Conservation (phyloP, 345 rosid species). For the Nephelium lappaceum region DNA sequence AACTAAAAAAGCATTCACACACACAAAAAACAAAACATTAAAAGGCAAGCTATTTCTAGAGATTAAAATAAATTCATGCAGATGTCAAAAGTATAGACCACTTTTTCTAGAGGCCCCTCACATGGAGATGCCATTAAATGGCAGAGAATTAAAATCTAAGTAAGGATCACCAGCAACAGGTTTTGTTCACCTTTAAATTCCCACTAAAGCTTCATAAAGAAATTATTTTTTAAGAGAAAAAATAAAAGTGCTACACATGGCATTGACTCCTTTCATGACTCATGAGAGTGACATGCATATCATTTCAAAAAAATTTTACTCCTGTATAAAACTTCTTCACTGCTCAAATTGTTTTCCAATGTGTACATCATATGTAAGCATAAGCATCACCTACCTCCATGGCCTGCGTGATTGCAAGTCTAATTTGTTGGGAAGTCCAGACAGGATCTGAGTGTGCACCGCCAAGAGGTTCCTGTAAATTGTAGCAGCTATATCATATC, state of each 20-base stretch:
- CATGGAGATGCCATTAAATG: background rate
- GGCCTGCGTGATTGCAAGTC: slow-evolving; percentile 10
- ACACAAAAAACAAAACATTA: background rate
- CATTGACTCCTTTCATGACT: background rate
- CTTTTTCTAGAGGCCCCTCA: slow-evolving; percentile 1
- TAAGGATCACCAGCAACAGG: background rate
- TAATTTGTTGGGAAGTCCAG: slow-evolving; percentile 23
- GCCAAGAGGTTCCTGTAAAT: slow-evolving; percentile 19
- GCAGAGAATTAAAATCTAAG: background rate
- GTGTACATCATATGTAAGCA: background rate
- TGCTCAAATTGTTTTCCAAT: background rate
- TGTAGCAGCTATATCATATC: background rate
- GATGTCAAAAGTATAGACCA: background rate
- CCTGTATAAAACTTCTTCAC: background rate
- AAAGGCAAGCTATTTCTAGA: background rate
- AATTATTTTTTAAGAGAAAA: background rate
- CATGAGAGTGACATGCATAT: background rate
- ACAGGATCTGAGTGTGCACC: slow-evolving; percentile 22
- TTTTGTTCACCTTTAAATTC: background rate
- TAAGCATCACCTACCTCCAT: slow-evolving; percentile 12
- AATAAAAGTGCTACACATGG: background rate
- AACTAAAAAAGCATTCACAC: background rate
- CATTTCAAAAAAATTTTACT: background rate
- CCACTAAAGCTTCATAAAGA: background rate
- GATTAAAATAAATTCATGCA: background rate